Evolutionary conservation across 2,329 filamentous ascomycete genomes (phyloP), one percentile per base, ranked within the genome.

Genomic region (Talaromyces sp.): DNA sequence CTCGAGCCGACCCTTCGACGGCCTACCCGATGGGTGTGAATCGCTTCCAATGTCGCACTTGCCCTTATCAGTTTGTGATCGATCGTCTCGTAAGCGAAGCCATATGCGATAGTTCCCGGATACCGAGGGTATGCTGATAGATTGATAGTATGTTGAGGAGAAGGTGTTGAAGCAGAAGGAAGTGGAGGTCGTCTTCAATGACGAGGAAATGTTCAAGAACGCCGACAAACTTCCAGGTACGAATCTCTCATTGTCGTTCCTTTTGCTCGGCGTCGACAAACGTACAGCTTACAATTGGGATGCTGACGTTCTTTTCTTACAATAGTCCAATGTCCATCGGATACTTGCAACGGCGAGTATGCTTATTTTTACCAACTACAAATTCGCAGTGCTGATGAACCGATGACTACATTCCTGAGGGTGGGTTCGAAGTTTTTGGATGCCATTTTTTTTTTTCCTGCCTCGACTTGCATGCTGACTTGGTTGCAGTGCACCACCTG

Each of bases 281-380:
- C 6, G 31, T 6, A 5, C 11, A 42, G 54, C 11, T 16, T n/a
- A n/a, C 28, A 16, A 60, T 35, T 25, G n/a, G 25, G 1, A 3
- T 33, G 25, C 54, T 57, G 37, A 57, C n/a, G 35, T 35, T 33
- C 14, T 55, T n/a, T 35, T 21, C 48, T 55, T 9, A 35, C 42
- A n/a, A n/a, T 70, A 86, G 89, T 89, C 56, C 91, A 95, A 83
- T 99, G 95, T 76, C 87, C 90, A 28, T 87, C 87, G 66, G 87
- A 92, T 44, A 83, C 83, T 62, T 99, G 95, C 81, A 84, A 90
- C 72, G 92, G 92, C 66, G 84, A 86, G 65, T 87, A 92, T 80
- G 95, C 95, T 3, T 96, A 93, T 67, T 98, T 93, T 81, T 96
- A 93, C 81, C 92, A 96, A 82, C 87, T 98, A 69, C 95, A 99